Percentiles rank a stretch among this genome's conserved stretches.
Evolutionary conservation across 768 basidiomycete genomes (phyloP).

Genomic region (Termitomyces titanicus): DNA sequence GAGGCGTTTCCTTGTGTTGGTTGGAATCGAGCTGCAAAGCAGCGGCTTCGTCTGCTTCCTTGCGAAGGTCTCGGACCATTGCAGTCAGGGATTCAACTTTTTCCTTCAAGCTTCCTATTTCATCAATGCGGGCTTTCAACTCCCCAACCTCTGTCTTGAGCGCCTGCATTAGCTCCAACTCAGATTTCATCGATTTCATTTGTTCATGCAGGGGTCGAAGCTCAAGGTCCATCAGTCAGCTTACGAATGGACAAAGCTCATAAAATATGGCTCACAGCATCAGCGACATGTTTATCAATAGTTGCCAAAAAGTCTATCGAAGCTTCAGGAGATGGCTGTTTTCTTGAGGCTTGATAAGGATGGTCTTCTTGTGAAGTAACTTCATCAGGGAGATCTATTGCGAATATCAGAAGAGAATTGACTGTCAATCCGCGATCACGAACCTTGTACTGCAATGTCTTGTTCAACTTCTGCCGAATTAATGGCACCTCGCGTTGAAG

Average conservation of each 20-base stretch:
- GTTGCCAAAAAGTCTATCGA: slow-evolving; percentile 18
- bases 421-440: neutral
- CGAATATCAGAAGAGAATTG: neutral
- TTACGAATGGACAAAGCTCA: neutral
- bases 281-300: slow-evolving; percentile 27
- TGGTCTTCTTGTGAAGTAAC: neutral
- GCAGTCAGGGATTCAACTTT: slow-evolving; percentile 32
- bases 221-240: slow-evolving; percentile 23
- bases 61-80: slow-evolving; percentile 26
- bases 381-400: neutral
- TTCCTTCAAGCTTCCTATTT: slow-evolving; percentile 28
- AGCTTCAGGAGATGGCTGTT: slow-evolving; percentile 3
- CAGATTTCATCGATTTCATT: slow-evolving; percentile 41
- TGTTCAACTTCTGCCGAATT: slow-evolving; percentile 17
- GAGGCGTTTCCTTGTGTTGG: slow-evolving; percentile 14
- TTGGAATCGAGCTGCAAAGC: slow-evolving; percentile 21
- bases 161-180: slow-evolving; percentile 35
- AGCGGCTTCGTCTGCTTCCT: slow-evolving; percentile 18
- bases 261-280: slow-evolving; percentile 25
- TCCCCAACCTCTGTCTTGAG: slow-evolving; percentile 30
- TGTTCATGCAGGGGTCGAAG: slow-evolving; percentile 51
- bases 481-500: neutral
- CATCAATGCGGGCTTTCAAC: slow-evolving; percentile 30
- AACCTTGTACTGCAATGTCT: slow-evolving; percentile 4
- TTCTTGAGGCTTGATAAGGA: neutral